Conservation (phyloP, 371 early-diverging fungal species). For the Mortierella sp. region DNA sequence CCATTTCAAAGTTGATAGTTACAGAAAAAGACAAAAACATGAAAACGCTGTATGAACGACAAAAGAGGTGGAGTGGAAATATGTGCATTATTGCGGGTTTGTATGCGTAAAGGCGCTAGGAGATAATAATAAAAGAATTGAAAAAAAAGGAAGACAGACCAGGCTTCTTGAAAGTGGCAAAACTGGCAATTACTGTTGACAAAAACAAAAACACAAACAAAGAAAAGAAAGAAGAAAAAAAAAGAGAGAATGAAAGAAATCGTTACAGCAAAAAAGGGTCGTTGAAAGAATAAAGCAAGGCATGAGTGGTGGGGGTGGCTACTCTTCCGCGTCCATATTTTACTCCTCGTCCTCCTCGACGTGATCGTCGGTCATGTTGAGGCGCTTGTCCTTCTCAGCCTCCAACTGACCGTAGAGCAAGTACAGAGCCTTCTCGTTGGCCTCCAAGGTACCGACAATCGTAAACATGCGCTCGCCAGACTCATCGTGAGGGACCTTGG, state of each 20-base stretch:
- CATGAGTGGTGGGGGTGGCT: background rate
- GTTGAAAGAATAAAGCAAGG: background rate
- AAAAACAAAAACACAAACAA: constrained; percentile 1
- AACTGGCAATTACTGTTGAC: background rate
- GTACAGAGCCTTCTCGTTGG: constrained; percentile 91
- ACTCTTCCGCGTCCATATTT: constrained; percentile 55
- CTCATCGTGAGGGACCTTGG: constrained; percentile 82
- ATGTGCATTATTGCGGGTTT: constrained; percentile 20
- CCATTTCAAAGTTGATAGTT: background rate
- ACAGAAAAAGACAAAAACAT: background rate
- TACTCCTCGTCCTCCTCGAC: constrained; percentile 53
- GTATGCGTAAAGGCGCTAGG: background rate
- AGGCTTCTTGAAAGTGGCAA: background rate
- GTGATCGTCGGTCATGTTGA: constrained; percentile 59
- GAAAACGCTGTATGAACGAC: background rate
- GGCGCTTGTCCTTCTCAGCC: constrained; percentile 84
- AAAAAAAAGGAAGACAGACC: constrained; percentile 1
- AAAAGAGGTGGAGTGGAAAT: constrained; percentile 1
- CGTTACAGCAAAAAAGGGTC: background rate
- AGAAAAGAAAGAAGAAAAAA: background rate
- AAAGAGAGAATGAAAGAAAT: constrained; percentile 2
- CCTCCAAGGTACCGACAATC: constrained; percentile 87
- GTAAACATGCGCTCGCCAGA: constrained; percentile 90
- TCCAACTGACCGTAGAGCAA: constrained; percentile 91
- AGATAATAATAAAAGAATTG: background rate